Evolutionary conservation across 148 eudicot species (phyloP).

Genomic region (Camellia granthamiana): DNA sequence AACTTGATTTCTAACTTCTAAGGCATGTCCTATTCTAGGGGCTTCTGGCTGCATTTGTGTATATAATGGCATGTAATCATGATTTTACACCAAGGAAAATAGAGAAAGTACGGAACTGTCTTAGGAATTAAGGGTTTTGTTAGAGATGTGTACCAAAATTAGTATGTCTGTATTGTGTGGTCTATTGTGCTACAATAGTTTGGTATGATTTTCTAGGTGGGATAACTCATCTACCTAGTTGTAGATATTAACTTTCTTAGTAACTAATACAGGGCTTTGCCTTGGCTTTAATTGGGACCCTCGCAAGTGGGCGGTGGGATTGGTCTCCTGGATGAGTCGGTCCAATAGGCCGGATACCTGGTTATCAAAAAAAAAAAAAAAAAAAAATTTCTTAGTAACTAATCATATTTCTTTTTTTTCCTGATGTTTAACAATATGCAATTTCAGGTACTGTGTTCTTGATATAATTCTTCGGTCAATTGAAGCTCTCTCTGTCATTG

Average conservation of each 20-base stretch:
- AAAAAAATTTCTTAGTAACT: not conserved
- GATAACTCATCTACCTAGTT: not conserved
- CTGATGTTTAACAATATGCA: not conserved
- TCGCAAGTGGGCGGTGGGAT: too few relatives aligned
- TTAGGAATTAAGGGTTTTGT: not conserved
- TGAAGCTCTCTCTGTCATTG: constrained; percentile 73
- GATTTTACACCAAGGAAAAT: not conserved
- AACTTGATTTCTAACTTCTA: too few relatives aligned
- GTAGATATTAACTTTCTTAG: not conserved
- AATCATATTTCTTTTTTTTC: not conserved
- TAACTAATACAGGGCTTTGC: not conserved
- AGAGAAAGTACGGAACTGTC: not conserved
- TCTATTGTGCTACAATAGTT: not conserved
- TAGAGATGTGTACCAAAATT: not conserved
- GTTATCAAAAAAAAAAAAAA: too few relatives aligned
- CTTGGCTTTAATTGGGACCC: too few relatives aligned
- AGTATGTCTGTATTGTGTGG: not conserved
- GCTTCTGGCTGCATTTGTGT: not conserved
- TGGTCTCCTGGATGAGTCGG: too few relatives aligned
- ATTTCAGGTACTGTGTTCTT: constrained; percentile 68
- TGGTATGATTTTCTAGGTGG: not conserved
- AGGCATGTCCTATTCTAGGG: too few relatives aligned
- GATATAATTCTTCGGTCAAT: constrained; percentile 75
- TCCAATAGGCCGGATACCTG: too few relatives aligned
- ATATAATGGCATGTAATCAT: not conserved